Base-by-base conservation (phyloP, 768 basidiomycete genomes). In the Pseudohyphozyma bogoriensis region DNA sequence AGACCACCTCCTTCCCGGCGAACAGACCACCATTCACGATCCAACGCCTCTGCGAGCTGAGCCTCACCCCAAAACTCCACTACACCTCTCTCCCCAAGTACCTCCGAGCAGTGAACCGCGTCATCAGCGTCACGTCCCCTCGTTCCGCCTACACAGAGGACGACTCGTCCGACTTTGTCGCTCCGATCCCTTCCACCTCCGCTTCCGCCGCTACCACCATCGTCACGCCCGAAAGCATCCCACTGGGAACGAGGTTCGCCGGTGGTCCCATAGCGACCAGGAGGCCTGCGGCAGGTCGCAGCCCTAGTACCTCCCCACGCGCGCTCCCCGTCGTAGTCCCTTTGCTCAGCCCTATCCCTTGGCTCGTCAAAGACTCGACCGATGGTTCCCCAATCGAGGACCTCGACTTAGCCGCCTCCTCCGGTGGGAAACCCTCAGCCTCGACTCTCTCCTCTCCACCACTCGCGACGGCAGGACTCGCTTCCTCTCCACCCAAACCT, bases 61-160 rank as follows among this genome's bases (percentile, higher is more conserved):
- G 84, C 65, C 66, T 85, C 16, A 73, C 79, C 44, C 88, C 89
- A 7, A 78, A 77, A 64, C 77, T 79, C 49, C 80, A 88, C 66
- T 91, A 92, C 79, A 82, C 78, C 47, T 79, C 81, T 32, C 76
- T 87, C 20, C 87, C 89, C 46, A 93, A 92, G 74, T 92, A 89
- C 72, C 80, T 90, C 40, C 85, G 89, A 3, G 89, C 89, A 3
- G 77, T 92, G 16, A 87, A 89, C 69, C 86, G 85, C 70, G 78
- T 85, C 16, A 76, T 89, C 26, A 83, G 87, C 26, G 88, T 93
- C 52, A 89, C 89, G 6, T 89, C 89, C 2, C 81, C 85, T 11
- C 55, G 44, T 9, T 63, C 62, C 28, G 49, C 56, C n/a, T 69
- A 63, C 35, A 44, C 61, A 9, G 61, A 60, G 44, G 62, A 54